Conservation (phyloP, 2,329 filamentous ascomycete genomes). For the Fusarium virguliforme region DNA sequence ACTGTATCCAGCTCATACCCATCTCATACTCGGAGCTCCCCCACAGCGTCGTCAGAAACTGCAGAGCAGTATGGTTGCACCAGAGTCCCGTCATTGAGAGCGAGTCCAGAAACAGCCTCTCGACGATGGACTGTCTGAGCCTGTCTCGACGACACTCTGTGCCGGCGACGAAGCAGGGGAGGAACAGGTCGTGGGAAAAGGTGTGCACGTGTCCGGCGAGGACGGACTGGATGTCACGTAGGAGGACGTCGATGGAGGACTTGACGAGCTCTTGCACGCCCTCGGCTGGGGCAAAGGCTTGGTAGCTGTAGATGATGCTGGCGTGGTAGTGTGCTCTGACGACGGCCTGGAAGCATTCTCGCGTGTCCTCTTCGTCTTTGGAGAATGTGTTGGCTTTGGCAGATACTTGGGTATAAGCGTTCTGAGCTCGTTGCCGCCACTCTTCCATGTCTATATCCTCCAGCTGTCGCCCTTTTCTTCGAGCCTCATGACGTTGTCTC, state of each 20-base stretch:
- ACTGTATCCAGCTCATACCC: conserved; percentile 21
- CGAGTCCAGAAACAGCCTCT: conserved; percentile 13
- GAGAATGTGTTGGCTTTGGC: not conserved
- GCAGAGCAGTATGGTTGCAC: conserved; percentile 27
- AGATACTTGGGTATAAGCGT: not conserved
- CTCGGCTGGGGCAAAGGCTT: conserved; percentile 23
- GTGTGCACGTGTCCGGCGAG: not conserved
- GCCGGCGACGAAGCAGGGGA: conserved; percentile 23
- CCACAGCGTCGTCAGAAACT: conserved; percentile 23
- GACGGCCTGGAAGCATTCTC: conserved; percentile 34
- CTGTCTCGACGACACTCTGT: conserved; percentile 22
- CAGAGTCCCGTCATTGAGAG: conserved; percentile 21
- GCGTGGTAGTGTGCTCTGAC: conserved; percentile 40
- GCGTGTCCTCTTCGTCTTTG: conserved; percentile 3
- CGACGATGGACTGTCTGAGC: conserved; percentile 6
- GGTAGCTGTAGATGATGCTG: conserved; percentile 42
- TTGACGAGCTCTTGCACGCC: not conserved
- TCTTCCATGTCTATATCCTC: conserved; percentile 10
- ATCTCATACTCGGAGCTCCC: not conserved
- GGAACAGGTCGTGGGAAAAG: conserved; percentile 25
- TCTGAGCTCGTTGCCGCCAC: conserved; percentile 7
- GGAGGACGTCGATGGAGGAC: conserved; percentile 10
- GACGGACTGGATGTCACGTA: conserved; percentile 15
- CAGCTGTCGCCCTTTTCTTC: not conserved
- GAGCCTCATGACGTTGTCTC: conserved; percentile 10